A percentile compares a stretch with the other conserved stretches of the same genome.
These are phyloP conservation scores for Leccinum incarnatum DNA, from an alignment of 768 basidiomycete genomes.

Conservation along the genomic window DNA sequence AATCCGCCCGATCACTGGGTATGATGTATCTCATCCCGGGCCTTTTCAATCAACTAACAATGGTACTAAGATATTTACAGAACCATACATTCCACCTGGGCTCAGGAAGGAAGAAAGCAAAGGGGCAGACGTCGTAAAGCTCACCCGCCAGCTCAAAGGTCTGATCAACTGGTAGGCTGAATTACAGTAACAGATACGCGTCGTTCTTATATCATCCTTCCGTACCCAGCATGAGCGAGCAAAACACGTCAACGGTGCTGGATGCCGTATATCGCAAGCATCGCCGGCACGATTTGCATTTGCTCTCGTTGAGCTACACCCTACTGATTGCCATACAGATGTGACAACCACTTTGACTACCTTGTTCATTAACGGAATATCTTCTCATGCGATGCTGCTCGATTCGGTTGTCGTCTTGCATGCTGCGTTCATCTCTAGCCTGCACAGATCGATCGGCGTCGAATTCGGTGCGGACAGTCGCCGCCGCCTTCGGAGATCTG, in stretches of 20 bases:
- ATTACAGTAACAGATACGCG: not conserved
- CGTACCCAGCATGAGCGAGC: conserved; percentile 77
- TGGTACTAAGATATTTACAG: conserved; percentile 23
- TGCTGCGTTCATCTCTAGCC: conserved; percentile 76
- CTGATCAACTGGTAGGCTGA: conserved; percentile 72
- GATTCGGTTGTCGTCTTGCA: conserved; percentile 90
- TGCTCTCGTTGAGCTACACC: not conserved
- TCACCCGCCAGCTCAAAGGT: conserved; percentile 80
- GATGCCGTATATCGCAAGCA: conserved; percentile 70
- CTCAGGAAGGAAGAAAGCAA: conserved; percentile 43
- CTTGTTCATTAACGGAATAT: conserved; percentile 75
- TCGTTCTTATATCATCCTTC: conserved; percentile 1
- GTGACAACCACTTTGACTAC: conserved; percentile 76
- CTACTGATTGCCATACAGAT: conserved; percentile 45
- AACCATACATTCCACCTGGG: conserved; percentile 78
- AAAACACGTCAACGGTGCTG: conserved; percentile 76
- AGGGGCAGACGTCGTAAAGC: conserved; percentile 46
- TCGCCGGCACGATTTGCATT: conserved; percentile 66
- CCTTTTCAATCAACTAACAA: not conserved
- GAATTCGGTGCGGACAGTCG: conserved; percentile 72
- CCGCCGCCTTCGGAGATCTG: not conserved
- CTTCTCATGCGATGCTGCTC: conserved; percentile 74
- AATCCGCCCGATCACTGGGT: conserved; percentile 8
- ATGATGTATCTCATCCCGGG: not conserved
- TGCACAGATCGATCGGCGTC: conserved; percentile 79